Conservation (phyloP, 352 stramenopile genomes). For the Pythium myriotylum region DNA sequence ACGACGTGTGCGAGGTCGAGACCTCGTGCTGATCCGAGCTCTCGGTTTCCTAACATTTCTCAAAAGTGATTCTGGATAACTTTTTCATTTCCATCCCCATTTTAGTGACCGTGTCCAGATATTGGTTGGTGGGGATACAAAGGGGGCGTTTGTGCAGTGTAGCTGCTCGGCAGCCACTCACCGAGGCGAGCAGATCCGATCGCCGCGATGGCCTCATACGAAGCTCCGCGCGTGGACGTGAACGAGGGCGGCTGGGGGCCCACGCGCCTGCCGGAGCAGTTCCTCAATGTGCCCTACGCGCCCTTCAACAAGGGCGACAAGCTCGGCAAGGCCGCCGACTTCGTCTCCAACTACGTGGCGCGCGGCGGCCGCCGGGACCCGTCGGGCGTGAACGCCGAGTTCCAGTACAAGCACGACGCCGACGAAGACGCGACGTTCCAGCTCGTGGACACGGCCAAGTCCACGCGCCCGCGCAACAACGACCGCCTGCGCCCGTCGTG, state of each 20-base stretch:
- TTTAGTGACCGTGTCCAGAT: not conserved
- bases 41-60: too few relatives aligned
- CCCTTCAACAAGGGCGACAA: constrained; percentile 96
- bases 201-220: constrained; percentile 67
- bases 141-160: not conserved
- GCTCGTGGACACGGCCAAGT: constrained; percentile 94
- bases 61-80: too few relatives aligned
- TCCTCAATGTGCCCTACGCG: constrained; percentile 93
- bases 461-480: constrained; percentile 71
- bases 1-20: constrained; percentile 3
- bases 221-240: constrained; percentile 77
- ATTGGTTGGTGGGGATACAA: not conserved
- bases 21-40: not conserved
- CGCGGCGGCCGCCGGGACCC: constrained; percentile 62
- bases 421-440: constrained; percentile 93
- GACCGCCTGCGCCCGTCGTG: constrained; percentile 80
- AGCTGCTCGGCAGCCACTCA: not conserved
- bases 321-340: constrained; percentile 94
- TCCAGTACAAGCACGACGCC: constrained; percentile 94
- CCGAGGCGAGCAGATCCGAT: not conserved
- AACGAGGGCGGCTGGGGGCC: constrained; percentile 86
- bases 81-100: too few relatives aligned
- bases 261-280: constrained; percentile 87
- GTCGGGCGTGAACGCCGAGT: constrained; percentile 90
- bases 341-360: constrained; percentile 79